phyloP scores from a whole-genome alignment of 208 protist species.

The Herpetomonas muscarum region DNA sequence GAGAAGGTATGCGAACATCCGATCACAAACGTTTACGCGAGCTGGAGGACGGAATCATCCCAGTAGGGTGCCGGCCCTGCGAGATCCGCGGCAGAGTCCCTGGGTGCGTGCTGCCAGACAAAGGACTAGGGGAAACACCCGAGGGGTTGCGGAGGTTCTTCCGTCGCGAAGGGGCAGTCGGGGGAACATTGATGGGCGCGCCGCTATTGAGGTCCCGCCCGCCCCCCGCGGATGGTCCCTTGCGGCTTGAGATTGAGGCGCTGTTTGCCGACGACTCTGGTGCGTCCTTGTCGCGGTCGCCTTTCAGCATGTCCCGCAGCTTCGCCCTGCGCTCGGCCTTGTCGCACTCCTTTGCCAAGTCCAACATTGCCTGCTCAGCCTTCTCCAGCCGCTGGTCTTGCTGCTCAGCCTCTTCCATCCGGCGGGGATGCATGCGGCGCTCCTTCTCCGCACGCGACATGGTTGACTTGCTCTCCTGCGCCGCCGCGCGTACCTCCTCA shows the following conservation, averaged over 20 bases:
- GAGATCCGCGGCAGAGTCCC: neutral
- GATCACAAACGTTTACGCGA: neutral
- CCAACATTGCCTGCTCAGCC: conserved; percentile 65
- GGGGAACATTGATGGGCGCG: no score
- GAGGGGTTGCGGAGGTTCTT: no score
- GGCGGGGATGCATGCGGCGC: conserved; percentile 12
- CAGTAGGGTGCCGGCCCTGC: neutral
- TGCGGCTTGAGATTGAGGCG: neutral
- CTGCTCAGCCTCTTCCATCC: conserved; percentile 31
- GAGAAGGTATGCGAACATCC: no score
- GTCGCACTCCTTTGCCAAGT: conserved; percentile 84
- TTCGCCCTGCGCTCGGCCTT: conserved; percentile 85
- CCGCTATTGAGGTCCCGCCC: neutral
- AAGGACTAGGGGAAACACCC: no score
- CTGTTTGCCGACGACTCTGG: conserved; percentile 26
- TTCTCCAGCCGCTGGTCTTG: conserved; percentile 66
- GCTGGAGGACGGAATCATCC: neutral
- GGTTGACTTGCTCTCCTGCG: conserved; percentile 26
- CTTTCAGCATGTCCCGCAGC: conserved; percentile 81
- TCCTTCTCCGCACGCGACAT: conserved; percentile 29
- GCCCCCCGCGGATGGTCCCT: conserved; percentile 2
- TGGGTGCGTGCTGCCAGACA: no score
- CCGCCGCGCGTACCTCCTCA: conserved; percentile 50
- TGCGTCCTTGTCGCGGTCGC: conserved; percentile 69
- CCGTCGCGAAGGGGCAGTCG: no score